A percentile compares a stretch with the other conserved stretches of the same genome.
phyloP scores from a whole-genome alignment of 768 basidiomycete genomes.

The Melanogaster broomeanus region DNA sequence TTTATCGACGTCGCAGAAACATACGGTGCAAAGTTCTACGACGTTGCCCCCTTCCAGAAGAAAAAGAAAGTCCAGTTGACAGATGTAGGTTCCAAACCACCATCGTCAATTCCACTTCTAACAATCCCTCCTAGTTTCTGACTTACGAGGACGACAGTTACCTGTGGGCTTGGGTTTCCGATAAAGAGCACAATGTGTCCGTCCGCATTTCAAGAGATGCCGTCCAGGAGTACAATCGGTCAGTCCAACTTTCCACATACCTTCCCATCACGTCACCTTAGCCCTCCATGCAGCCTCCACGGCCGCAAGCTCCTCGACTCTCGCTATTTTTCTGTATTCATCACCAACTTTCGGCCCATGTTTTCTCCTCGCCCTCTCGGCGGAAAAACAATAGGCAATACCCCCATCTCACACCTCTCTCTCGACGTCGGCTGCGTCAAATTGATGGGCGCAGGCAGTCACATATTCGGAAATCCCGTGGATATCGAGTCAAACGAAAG shows the following conservation, averaged over 20 bases:
- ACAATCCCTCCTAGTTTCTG: constrained; percentile 49
- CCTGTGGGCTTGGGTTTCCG: constrained; percentile 69
- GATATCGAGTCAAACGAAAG: constrained; percentile 42
- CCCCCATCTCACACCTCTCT: constrained; percentile 44
- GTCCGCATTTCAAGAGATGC: constrained; percentile 58
- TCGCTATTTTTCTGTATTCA: constrained; percentile 46
- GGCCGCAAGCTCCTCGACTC: constrained; percentile 43
- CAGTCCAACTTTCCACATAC: constrained; percentile 17
- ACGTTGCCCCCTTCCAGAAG: constrained; percentile 25
- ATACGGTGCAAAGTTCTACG: constrained; percentile 46
- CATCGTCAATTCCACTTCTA: background rate
- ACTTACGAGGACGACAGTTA: constrained; percentile 47
- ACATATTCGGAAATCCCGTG: constrained; percentile 51
- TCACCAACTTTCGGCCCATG: constrained; percentile 52
- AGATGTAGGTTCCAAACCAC: constrained; percentile 41
- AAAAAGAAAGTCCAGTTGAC: constrained; percentile 59
- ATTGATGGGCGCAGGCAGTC: constrained; percentile 42
- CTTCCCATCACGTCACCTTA: background rate
- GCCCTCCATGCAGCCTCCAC: constrained; percentile 20
- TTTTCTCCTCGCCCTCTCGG: constrained; percentile 54
- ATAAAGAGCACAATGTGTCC: constrained; percentile 51
- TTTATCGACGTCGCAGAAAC: constrained; percentile 51
- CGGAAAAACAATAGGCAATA: constrained; percentile 35
- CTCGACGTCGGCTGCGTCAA: constrained; percentile 53
- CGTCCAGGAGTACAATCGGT: constrained; percentile 43